Percentiles rank a stretch among this genome's conserved stretches.
Evolutionary conservation across 2,329 filamentous ascomycete genomes (phyloP).

Genomic region (Coniochaeta ligniaria): DNA sequence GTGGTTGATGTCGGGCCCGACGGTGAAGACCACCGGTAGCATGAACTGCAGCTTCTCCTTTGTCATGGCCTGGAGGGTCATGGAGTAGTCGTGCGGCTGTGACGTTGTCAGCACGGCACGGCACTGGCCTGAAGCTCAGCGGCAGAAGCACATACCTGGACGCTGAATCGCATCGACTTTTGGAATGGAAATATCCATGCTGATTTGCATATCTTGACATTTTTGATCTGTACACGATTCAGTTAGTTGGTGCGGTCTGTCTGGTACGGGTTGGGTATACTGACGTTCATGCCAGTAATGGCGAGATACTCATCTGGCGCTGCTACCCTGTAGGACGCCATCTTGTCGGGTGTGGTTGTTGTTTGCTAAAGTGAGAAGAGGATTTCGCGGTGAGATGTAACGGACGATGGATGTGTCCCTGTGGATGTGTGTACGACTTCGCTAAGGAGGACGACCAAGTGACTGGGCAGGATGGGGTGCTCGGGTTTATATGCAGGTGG

Average conservation of each 20-base stretch:
- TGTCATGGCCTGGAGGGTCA: slow-evolving; percentile 83
- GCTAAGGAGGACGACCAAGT: no score
- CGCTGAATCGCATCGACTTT: slow-evolving; percentile 53
- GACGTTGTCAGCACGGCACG: no score
- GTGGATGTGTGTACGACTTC: not conserved
- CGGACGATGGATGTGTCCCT: not conserved
- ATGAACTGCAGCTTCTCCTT: slow-evolving; percentile 80
- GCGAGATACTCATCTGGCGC: slow-evolving; percentile 80
- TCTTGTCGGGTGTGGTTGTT: slow-evolving; percentile 20
- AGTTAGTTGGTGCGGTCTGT: slow-evolving; percentile 28
- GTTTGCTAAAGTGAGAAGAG: not conserved
- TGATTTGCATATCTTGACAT: slow-evolving; percentile 69
- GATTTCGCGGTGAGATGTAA: not conserved
- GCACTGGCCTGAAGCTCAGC: no score
- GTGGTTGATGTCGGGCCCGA: slow-evolving; percentile 68
- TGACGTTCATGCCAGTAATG: slow-evolving; percentile 70
- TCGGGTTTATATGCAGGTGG: no score
- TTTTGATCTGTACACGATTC: not conserved
- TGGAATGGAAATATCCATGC: slow-evolving; percentile 67
- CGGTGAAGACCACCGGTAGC: slow-evolving; percentile 78
- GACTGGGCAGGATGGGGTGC: no score
- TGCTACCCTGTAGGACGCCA: slow-evolving; percentile 58
- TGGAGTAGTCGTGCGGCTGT: slow-evolving; percentile 75
- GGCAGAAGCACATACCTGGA: no score
- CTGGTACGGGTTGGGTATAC: not conserved